Evolutionary conservation across 176 grass and related monocot genomes (phyloP), one percentile per base, ranked within the genome.

Genomic region (Metroxylon sagu): DNA sequence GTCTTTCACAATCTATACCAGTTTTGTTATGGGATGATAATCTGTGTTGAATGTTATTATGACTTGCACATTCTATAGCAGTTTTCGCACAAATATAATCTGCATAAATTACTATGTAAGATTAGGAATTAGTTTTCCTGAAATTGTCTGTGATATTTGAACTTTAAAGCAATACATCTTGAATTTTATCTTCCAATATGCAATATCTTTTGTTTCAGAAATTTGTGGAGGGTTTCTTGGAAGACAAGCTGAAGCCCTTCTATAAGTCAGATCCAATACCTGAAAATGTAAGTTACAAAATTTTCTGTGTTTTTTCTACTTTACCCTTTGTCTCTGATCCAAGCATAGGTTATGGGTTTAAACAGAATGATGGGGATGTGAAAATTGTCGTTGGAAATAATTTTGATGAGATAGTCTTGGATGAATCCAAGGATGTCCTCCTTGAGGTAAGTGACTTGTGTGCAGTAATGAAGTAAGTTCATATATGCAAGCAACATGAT

Each of bases 351-450:
- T 23, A 66, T 62, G 68, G 65, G 56, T 30, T 65, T 43, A 4
- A 64, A 77, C 78, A 97, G 92, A 91, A 88, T 61, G 78, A 97
- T 23, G 87, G 76, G 15, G 81, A 91, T 73, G 84, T 91, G 72
- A 97, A 88, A 91, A 80, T 88, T 77, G 75, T 97, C 54, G 92
- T 97, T 25, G 92, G 87, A 28, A 97, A 91, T 21, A 88, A 80
- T 65, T 78, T 97, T 29, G 92, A 97, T 71, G 75, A 80, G 50
- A 83, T 91, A 69, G 92, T 97, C 66, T 65, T 97, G 69, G 92
- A 97, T 74, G 92, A 97, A 75, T 88, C 87, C 18, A 97, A 97
- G 53, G 84, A 97, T 85, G 87, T 82, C 56, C 87, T 97, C 77
- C 76, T 97, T 19, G 87, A 97, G 92, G 92, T 88, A 64, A 50